Base-by-base conservation (phyloP, 2,329 filamentous ascomycete genomes). In the Colletotrichum filicis region DNA sequence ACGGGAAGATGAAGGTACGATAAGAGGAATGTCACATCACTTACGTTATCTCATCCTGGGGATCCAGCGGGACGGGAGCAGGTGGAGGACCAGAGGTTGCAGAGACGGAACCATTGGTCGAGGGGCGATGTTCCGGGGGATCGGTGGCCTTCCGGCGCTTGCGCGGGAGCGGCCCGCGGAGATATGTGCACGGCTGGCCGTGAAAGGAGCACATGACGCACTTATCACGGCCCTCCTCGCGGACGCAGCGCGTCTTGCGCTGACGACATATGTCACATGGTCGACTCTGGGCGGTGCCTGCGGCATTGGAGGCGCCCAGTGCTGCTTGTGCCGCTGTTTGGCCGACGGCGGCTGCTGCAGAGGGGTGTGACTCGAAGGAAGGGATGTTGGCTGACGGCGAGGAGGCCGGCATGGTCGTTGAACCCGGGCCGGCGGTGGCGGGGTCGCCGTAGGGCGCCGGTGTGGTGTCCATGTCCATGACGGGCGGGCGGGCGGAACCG, bases 201-300 rank as follows among this genome's bases (percentile, higher is more conserved):
- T 92, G 90, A 79, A 92, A 92, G 74, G 89, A 87, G 81, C 91
- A 93, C 71, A 92, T 83, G 61, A 92, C 89, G 79, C 91, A 93
- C 75, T 88, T 85, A 56, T 86, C 84, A 76, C 87, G 86, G 68
- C 85, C 87, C 65, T 91, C 88, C 78, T 91, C 87, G 77, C 91
- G 88, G 61, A 92, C 91, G 79, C 91, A 93, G 76, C 90, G 89
- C 75, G 88, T 90, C 83, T 93, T 93, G 75, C 91, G 87, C 78
- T 89, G 86, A 73, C 91, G 87, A 79, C 91, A 93, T 67, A 89
- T 90, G 83, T 93, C 91, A 80, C 89, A 90, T n/a, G 88, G 88
- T 8, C 88, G 85, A 63, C 73, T 74, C 66, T 75, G 74, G 22
- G 68, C 24, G 32, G 73, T 22, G 57, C 62, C 71, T 71, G 61